Evolutionary conservation across 2,329 filamentous ascomycete species (phyloP).

Genomic region (Chrysoporthe cubensis): DNA sequence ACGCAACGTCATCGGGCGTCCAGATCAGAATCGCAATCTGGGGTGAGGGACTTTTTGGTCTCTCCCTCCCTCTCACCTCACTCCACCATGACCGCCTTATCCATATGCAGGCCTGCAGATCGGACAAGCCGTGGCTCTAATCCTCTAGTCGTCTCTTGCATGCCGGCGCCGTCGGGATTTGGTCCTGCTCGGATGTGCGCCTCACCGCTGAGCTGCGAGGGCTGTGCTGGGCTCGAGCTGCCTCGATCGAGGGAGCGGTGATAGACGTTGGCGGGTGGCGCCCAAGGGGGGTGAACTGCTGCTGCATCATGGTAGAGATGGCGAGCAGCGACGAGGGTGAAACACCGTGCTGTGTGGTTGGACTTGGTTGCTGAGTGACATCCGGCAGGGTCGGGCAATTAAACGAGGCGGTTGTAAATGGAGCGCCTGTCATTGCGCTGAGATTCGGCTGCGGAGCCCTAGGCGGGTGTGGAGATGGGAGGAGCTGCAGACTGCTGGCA

Average conservation of each 20-base stretch:
- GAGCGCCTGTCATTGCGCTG: conserved; percentile 13
- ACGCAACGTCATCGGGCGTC: conserved; percentile 24
- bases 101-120: conserved; percentile 17
- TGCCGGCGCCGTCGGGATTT: no score
- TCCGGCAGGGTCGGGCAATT: conserved; percentile 18
- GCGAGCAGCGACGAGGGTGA: no score
- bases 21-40: conserved; percentile 19
- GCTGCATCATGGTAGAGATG: no score
- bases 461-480: not conserved
- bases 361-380: not conserved
- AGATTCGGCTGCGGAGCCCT: not conserved
- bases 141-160: not conserved
- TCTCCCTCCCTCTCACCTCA: conserved; percentile 8
- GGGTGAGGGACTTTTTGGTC: conserved; percentile 26
- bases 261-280: no score
- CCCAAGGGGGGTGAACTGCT: no score
- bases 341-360: no score
- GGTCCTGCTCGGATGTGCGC: not conserved
- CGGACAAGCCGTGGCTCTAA: conserved; percentile 16
- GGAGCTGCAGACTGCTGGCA: conserved; percentile 3
- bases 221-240: no score
- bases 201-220: not conserved
- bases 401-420: conserved; percentile 22
- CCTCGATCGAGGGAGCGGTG: no score
- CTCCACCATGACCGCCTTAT: not conserved